Base-by-base conservation (phyloP, 1,139 yeast species). In the Suhomyces choctaworum region DNA sequence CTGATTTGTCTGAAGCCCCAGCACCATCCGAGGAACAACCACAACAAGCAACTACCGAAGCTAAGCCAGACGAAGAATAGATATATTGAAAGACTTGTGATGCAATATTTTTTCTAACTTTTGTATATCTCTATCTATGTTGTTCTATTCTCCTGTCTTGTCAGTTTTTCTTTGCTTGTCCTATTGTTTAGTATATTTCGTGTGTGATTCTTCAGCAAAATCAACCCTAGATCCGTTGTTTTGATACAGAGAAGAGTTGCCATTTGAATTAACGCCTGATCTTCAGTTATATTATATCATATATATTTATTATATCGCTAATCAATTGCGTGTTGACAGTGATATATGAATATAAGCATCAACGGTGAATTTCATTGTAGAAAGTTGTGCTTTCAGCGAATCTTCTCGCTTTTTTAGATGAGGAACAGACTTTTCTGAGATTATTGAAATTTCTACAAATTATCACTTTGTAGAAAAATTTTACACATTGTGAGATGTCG, bases 1-100 rank as follows among this genome's bases (percentile, higher is more conserved):
- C 97, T 52, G 97, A 90, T 64, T 86, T 88, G 86, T 82, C 95
- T 39, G 96, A 88, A 68, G 82, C 89, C 48, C 89, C 82, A 45
- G 79, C 79, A 52, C 76, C 76, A 50, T 72, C 70, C 48, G 81
- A 78, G 54, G 73, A 76, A 50, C 41, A 37, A 32, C 34, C 34
- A 31, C 39, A 40, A 26, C 68, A 60, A 51, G 43, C 43, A 33
- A 50, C 65, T 37, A 41, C 61, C 33, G 67, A 62, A 51, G 44
- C 64, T 39, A 62, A 62, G 49, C 55, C 62, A 29, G 66, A 64
- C 39, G 70, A 69, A 49, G 70, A 61, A 47, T 62, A 61, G 53
- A 55, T 50, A 31, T 30, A 22, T 29, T 34, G 36, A 34, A 17
- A 35, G 27, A 29, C 37, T 29, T 31, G 37, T 37, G 38, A 40